Evolutionary conservation across 1,284 basidiomycete genomes (phyloP).

Genomic region (Ganoderma multipileum): DNA sequence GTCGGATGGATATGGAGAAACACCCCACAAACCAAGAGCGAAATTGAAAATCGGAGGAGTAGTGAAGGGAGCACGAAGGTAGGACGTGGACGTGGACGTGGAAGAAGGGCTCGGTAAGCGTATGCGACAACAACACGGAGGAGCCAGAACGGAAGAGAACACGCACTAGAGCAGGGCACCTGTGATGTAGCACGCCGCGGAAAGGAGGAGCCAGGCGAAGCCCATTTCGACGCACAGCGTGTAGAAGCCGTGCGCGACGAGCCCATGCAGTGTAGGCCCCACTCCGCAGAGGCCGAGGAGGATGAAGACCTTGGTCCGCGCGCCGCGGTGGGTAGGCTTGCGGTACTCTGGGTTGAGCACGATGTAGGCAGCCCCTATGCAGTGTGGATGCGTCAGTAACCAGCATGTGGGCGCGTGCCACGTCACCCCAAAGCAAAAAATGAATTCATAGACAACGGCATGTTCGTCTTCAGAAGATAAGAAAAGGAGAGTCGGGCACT

Average conservation of each 20-base stretch:
- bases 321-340: constrained; percentile 77
- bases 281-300: constrained; percentile 79
- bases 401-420: background rate
- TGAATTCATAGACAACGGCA: background rate
- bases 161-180: constrained; percentile 87
- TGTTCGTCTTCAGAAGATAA: background rate
- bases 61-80: background rate
- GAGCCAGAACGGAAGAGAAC: background rate
- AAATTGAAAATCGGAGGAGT: background rate
- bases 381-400: background rate
- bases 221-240: constrained; percentile 70
- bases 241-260: constrained; percentile 62
- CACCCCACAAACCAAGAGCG: background rate
- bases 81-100: background rate
- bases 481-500: background rate
- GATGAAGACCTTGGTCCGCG: constrained; percentile 84
- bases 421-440: background rate
- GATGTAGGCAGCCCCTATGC: constrained; percentile 70
- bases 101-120: constrained; percentile 16
- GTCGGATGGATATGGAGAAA: background rate
- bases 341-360: constrained; percentile 84
- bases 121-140: constrained; percentile 1
- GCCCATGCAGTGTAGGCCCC: constrained; percentile 74
- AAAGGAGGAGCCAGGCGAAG: constrained; percentile 69
- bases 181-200: constrained; percentile 75